Conservation (phyloP, 805 yeast species). For the Allodekkera sacchari region DNA sequence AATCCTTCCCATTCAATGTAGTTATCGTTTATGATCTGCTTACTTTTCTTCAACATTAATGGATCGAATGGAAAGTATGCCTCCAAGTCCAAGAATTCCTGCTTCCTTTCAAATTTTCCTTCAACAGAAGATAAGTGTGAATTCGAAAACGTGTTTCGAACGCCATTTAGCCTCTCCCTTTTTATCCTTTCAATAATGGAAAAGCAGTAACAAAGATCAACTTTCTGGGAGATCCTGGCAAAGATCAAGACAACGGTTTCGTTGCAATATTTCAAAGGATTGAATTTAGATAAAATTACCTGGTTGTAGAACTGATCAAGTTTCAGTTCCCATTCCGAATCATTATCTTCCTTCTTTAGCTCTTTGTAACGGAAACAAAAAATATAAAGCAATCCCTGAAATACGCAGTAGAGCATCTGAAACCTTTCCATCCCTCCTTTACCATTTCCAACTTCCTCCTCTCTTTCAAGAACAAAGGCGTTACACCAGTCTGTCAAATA, state of each 20-base stretch:
- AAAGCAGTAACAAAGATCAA: constrained; percentile 87
- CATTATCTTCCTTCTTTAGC: constrained; percentile 28
- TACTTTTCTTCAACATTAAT: constrained; percentile 56
- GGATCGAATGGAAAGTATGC: constrained; percentile 98
- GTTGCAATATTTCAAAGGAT: constrained; percentile 88
- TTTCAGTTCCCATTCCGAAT: constrained; percentile 61
- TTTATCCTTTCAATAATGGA: constrained; percentile 88
- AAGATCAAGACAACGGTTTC: constrained; percentile 90
- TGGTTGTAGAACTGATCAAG: constrained; percentile 84
- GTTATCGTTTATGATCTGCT: constrained; percentile 41
- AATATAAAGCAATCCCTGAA: constrained; percentile 84
- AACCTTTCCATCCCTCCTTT: constrained; percentile 76
- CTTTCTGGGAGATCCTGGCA: constrained; percentile 85
- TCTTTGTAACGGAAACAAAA: constrained; percentile 78
- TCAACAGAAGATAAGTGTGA: constrained; percentile 3
- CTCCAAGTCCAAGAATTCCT: constrained; percentile 81
- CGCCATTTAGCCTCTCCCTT: constrained; percentile 50
- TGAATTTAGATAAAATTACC: constrained; percentile 77
- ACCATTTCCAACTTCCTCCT: constrained; percentile 49
- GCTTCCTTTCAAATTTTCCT: constrained; percentile 33
- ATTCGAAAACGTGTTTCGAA: constrained; percentile 21
- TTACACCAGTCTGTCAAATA: constrained; percentile 79
- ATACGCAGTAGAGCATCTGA: constrained; percentile 80
- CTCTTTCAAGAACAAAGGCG: constrained; percentile 76
- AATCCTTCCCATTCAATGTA: constrained; percentile 83